phyloP scores from a whole-genome alignment of 2,329 filamentous ascomycete genomes.

The Pseudocercospora pini-densiflorae region DNA sequence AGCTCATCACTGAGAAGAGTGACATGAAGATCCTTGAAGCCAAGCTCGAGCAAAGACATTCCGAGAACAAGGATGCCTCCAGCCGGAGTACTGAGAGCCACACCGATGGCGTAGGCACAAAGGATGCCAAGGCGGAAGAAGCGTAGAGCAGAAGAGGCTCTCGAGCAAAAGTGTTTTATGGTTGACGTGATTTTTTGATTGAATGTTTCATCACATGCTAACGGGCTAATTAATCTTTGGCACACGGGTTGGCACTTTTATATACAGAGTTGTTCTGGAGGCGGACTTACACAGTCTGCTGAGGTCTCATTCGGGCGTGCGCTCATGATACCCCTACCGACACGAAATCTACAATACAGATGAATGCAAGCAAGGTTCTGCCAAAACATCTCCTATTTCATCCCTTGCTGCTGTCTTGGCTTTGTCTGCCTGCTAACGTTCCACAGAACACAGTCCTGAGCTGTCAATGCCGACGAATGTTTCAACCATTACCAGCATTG shows the following conservation, averaged over 20 bases:
- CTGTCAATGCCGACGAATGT: not conserved
- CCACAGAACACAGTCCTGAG: not conserved
- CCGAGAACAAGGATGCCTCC: slow-evolving; percentile 32
- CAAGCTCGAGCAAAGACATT: slow-evolving; percentile 26
- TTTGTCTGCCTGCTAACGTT: not conserved
- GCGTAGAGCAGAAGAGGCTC: slow-evolving; percentile 14
- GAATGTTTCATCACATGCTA: not conserved
- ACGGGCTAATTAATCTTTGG: not conserved
- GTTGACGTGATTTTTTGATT: not conserved
- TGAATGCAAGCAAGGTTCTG: slow-evolving; percentile 5
- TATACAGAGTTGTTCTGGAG: not conserved
- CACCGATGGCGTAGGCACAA: slow-evolving; percentile 40
- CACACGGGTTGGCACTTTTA: not conserved
- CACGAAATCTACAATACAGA: not conserved
- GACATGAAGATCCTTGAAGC: slow-evolving; percentile 37
- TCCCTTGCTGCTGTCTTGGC: not conserved
- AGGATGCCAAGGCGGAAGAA: slow-evolving; percentile 13
- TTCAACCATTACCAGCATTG: not conserved
- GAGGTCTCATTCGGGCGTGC: not conserved
- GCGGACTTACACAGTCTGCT: not conserved
- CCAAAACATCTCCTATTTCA: not conserved
- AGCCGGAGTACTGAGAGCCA: slow-evolving; percentile 37
- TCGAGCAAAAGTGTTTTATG: slow-evolving; percentile 1
- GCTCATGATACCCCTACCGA: not conserved
- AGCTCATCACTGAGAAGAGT: slow-evolving; percentile 56